A percentile compares a stretch with the other conserved stretches of the same genome.
phyloP scores from a whole-genome alignment of 345 rosid genomes.

The sweet orange (Citrus sinensis) region DNA sequence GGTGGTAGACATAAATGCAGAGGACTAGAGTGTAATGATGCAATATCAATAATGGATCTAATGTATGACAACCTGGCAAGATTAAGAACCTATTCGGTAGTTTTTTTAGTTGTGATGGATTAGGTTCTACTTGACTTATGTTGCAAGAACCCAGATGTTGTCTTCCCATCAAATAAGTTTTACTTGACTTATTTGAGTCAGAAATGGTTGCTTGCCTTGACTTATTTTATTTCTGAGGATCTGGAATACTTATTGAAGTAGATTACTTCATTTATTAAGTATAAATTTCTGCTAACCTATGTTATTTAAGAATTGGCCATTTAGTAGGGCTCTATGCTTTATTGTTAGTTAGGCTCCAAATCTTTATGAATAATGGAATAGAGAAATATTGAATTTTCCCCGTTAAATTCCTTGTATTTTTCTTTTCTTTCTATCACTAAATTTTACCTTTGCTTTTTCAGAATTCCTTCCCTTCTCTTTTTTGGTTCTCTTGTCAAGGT shows the following conservation, averaged over 20 bases:
- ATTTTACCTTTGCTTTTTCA: not conserved
- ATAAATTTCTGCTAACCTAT: not conserved
- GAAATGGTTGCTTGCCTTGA: no score
- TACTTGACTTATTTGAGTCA: no score
- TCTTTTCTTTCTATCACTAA: not conserved
- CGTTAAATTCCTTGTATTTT: not conserved
- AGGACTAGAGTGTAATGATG: not conserved
- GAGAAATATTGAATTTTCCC: not conserved
- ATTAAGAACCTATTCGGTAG: not conserved
- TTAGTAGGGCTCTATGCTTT: not conserved
- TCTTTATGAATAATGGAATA: not conserved
- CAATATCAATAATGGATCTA: not conserved
- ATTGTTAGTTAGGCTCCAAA: not conserved
- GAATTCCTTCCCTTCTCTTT: not conserved
- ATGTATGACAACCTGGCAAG: not conserved
- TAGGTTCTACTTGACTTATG: no score
- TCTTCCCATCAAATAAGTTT: no score
- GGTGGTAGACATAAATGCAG: not conserved
- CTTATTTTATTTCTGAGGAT: no score
- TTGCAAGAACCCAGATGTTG: no score
- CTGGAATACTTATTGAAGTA: no score
- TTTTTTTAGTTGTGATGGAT: no score
- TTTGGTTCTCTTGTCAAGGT: not conserved
- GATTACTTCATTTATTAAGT: not conserved
- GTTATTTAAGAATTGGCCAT: not conserved